Base-by-base conservation (phyloP, 345 rosid genomes). In the Citrus inodora region DNA sequence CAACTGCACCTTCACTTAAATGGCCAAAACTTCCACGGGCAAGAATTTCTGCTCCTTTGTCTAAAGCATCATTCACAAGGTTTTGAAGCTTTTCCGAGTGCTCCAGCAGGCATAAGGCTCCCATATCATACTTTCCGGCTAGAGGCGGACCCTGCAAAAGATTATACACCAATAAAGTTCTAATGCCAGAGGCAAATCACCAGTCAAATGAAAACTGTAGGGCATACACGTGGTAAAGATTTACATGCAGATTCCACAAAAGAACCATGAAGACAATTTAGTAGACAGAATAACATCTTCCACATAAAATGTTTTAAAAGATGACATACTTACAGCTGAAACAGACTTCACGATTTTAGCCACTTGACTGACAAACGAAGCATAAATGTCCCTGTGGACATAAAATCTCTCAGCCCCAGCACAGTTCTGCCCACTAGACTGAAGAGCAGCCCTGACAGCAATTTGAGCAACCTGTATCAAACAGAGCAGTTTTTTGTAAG, bases 321-420 rank as follows among this genome's bases (percentile, higher is more conserved):
- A 76, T 37, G 69, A 65, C 61, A 55, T 70, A 90, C 97, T 90
- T 89, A 96, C 99, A 69, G 90, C 98, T 69, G 93, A 84, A 85
- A 94, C 93, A 67, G 99, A 94, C 87, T 92, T 96, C 74, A 96
- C 89, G 70, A 96, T 91, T 75, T 89, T 90, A 42, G 92, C 46
- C 65, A 96, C 89, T 90, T 92, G 88, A 86, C 79, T 88, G 79
- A 91, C 87, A 85, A 96, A 96, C 78, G 94, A 86, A 79, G 94
- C 74, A 87, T 90, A 90, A 62, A 94, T 80, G 79, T 92, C 93
- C 84, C 72, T 88, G 79, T 91, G 98, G 79, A 94, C 98, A 87
- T 96, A 94, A 85, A 94, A 96, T 82, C 98, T 91, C 86, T 96
- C 99, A 79, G 99, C 98, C 76, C 99, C 99, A 70, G 98, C 99